Conservation (phyloP, 2,329 filamentous ascomycete species). For the Beauveria sp. region DNA sequence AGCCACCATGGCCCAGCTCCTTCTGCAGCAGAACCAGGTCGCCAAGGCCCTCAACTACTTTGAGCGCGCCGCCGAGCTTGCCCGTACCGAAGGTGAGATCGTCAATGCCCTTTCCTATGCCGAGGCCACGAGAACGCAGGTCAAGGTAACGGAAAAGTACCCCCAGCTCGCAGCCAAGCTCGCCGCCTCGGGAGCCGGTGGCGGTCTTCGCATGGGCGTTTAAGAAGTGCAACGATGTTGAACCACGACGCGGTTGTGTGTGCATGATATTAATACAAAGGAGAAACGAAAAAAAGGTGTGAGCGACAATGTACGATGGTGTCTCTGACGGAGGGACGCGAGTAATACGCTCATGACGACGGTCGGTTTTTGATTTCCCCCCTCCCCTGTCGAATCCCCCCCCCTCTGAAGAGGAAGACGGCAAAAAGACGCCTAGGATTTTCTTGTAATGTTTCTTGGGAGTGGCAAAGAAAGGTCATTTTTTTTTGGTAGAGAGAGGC, state of each 20-base stretch:
- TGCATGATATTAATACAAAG: background rate
- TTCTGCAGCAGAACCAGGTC: slow-evolving; percentile 96
- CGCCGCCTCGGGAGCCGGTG: slow-evolving; percentile 23
- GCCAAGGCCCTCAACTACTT: slow-evolving; percentile 94
- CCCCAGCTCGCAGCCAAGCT: slow-evolving; percentile 70
- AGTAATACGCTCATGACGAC: background rate
- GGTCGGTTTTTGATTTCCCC: background rate
- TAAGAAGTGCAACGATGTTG: background rate
- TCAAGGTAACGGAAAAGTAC: slow-evolving; percentile 85
- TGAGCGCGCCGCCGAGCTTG: slow-evolving; percentile 89
- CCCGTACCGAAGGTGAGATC: slow-evolving; percentile 89
- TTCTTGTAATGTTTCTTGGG: slow-evolving; percentile 7
- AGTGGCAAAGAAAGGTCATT: slow-evolving; percentile 1
- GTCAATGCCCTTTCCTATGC: slow-evolving; percentile 95
- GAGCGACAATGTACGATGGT: background rate
- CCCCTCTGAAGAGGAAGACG: background rate
- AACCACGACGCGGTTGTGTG: background rate
- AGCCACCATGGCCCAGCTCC: slow-evolving; percentile 94
- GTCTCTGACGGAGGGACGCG: background rate
- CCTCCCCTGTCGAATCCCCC: background rate
- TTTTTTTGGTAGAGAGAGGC: background rate
- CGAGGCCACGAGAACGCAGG: slow-evolving; percentile 90
- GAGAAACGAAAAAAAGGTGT: background rate
- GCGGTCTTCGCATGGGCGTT: slow-evolving; percentile 28
- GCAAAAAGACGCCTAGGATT: background rate